phyloP scores from a whole-genome alignment of 2,329 filamentous ascomycete species.

The Fusarium begoniae region DNA sequence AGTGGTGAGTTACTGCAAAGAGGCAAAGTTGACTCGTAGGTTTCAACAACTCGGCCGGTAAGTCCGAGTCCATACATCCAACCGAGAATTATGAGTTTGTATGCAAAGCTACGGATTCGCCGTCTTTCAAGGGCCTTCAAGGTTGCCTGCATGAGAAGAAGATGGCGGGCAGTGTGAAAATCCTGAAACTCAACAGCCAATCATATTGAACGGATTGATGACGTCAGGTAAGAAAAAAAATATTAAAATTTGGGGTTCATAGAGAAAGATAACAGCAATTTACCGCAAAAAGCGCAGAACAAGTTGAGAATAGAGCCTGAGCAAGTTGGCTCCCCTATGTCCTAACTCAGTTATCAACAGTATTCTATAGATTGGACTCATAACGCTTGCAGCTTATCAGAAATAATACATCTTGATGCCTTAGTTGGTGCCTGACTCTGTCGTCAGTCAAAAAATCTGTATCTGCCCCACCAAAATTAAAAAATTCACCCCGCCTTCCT shows the following conservation, averaged over 20 bases:
- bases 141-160: constrained; percentile 19
- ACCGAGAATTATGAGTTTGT: neutral
- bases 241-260: neutral
- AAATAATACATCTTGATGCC: constrained; percentile 41
- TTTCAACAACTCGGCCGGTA: neutral
- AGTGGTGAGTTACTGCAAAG: neutral
- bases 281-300: constrained; percentile 1
- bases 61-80: constrained; percentile 1
- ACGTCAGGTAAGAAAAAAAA: constrained; percentile 34
- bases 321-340: neutral
- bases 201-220: constrained; percentile 34
- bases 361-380: neutral
- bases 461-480: constrained; percentile 49
- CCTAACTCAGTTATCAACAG: neutral
- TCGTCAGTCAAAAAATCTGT: constrained; percentile 49
- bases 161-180: constrained; percentile 31
- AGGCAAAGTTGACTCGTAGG: constrained; percentile 13
- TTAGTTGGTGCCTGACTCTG: constrained; percentile 50
- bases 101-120: constrained; percentile 25
- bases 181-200: constrained; percentile 29
- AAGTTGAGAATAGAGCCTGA: neutral
- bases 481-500: constrained; percentile 55
- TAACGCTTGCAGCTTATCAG: neutral
- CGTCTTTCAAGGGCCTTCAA: constrained; percentile 24
- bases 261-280: neutral